A percentile compares a stretch with the other conserved stretches of the same genome.
Evolutionary conservation across 2,329 filamentous ascomycete genomes (phyloP).

Genomic region (Verticillium tricorpus): DNA sequence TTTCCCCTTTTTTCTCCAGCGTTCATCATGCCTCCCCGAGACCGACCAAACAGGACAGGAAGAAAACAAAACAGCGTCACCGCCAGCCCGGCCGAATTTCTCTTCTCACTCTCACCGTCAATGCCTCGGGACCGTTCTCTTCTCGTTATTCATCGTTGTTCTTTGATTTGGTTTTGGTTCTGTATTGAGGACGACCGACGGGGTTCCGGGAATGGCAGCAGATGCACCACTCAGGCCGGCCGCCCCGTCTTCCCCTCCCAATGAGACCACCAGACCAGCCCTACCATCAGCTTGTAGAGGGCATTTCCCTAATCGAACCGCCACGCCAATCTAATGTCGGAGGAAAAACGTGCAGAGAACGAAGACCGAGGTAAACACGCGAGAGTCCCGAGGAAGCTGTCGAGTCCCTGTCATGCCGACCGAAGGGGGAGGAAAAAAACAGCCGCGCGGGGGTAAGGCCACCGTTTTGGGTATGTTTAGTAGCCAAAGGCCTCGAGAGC

Average conservation of each 20-base stretch:
- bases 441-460: slow-evolving; percentile 10
- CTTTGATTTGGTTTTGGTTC: slow-evolving; percentile 11
- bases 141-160: slow-evolving; percentile 3
- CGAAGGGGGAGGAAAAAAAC: slow-evolving; percentile 9
- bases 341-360: slow-evolving; percentile 40
- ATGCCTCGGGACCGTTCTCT: background rate
- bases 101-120: background rate
- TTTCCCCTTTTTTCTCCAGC: background rate
- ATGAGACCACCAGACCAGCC: slow-evolving; percentile 27
- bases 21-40: background rate
- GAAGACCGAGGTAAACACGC: slow-evolving; percentile 22
- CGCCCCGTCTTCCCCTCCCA: slow-evolving; percentile 6
- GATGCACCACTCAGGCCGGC: background rate
- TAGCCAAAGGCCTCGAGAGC: slow-evolving; percentile 89
- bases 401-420: slow-evolving; percentile 12
- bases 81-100: background rate
- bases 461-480: slow-evolving; percentile 46
- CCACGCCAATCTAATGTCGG: slow-evolving; percentile 48
- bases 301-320: slow-evolving; percentile 42
- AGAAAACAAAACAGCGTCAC: background rate
- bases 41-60: background rate
- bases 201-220: background rate
- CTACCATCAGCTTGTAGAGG: slow-evolving; percentile 32
- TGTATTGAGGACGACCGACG: slow-evolving; percentile 9
- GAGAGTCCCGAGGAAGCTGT: slow-evolving; percentile 7